Conservation (phyloP, 2,329 filamentous ascomycete species). For the Colletotrichum sp. region DNA sequence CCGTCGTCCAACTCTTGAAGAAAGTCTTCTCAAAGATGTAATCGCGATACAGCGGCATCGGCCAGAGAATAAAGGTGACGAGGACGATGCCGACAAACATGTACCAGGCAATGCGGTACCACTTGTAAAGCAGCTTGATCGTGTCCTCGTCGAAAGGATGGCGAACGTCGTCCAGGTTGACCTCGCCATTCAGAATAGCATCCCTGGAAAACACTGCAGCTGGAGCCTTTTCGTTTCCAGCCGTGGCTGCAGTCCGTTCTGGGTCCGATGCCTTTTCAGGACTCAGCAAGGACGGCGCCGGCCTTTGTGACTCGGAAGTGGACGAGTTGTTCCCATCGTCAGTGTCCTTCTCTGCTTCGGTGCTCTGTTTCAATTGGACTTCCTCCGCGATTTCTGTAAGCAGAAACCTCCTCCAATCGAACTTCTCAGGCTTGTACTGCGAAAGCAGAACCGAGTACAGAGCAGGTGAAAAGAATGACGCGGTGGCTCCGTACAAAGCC, state of each 20-base stretch:
- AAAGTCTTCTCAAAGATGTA: slow-evolving; percentile 55
- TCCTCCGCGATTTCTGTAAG: neutral
- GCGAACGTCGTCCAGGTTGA: neutral
- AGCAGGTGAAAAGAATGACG: neutral
- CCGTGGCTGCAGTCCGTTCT: neutral
- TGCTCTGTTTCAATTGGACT: neutral
- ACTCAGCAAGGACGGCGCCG: neutral
- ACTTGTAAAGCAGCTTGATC: neutral
- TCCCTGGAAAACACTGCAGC: neutral
- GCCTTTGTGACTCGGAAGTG: neutral
- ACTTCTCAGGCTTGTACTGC: neutral
- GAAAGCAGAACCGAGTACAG: neutral
- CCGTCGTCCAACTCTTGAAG: slow-evolving; percentile 54
- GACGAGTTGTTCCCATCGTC: neutral
- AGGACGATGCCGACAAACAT: neutral
- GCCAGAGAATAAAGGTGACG: slow-evolving; percentile 42
- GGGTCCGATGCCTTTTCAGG: neutral
- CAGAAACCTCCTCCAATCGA: neutral
- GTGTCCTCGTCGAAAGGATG: neutral
- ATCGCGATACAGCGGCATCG: slow-evolving; percentile 58
- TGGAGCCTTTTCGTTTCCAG: neutral
- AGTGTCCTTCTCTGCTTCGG: neutral
- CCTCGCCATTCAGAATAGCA: neutral
- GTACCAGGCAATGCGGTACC: neutral
- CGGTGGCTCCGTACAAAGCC: neutral